Conservation (phyloP, 2,329 filamentous ascomycete genomes). For the Diplodia scrobiculata region DNA sequence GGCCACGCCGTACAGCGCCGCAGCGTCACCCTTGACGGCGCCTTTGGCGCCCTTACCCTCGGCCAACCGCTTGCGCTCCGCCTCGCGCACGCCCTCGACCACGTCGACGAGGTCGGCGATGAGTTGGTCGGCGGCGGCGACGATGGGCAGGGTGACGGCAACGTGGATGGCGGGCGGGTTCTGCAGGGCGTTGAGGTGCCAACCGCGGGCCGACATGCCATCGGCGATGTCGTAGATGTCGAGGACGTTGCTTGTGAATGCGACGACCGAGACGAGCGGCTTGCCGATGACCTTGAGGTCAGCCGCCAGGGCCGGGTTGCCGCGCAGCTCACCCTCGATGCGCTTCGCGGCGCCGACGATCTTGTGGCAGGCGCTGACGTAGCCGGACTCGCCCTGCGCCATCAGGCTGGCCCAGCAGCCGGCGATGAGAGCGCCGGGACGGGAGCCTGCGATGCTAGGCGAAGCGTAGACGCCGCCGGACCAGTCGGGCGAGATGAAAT, state of each 20-base stretch:
- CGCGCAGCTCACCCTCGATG: constrained; percentile 71
- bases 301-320: constrained; percentile 66
- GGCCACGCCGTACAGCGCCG: constrained; percentile 90
- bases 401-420: constrained; percentile 94
- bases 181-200: constrained; percentile 95
- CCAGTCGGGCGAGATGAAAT: constrained; percentile 96
- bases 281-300: constrained; percentile 81
- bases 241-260: constrained; percentile 80
- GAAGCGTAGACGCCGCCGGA: constrained; percentile 93
- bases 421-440: constrained; percentile 90
- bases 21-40: constrained; percentile 71
- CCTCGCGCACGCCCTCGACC: constrained; percentile 73
- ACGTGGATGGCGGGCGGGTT: constrained; percentile 89
- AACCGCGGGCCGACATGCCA: constrained; percentile 78
- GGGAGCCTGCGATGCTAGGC: constrained; percentile 85
- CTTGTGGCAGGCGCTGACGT: constrained; percentile 79
- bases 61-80: constrained; percentile 70
- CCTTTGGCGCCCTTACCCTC: constrained; percentile 66
- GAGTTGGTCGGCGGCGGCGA: constrained; percentile 76
- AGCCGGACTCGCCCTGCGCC: constrained; percentile 82
- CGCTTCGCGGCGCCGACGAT: constrained; percentile 87
- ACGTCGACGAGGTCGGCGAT: constrained; percentile 67
- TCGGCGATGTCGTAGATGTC: constrained; percentile 95
- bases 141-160: constrained; percentile 85
- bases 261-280: constrained; percentile 86